These are phyloP conservation scores for Cyclostephanos invisitatus DNA, from an alignment of 108 stramenopile genomes.

Conservation along the genomic window DNA sequence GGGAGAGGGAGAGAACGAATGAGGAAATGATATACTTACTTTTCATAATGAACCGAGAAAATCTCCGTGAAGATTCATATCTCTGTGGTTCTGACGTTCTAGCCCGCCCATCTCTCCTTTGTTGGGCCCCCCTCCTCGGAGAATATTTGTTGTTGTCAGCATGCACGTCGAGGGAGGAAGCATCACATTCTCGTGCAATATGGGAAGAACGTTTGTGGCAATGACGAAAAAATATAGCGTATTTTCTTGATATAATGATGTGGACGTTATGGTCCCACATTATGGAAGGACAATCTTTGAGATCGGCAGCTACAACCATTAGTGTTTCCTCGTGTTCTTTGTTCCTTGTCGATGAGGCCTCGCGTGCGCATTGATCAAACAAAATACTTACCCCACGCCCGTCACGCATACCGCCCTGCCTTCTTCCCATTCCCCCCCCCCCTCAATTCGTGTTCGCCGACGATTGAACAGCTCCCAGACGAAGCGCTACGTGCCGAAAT, in stretches of 20 bases:
- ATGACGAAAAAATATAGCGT: conserved; percentile 47
- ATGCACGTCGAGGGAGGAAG: too few species aligned
- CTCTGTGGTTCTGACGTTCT: conserved; percentile 48
- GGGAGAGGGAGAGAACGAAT: conserved; percentile 34
- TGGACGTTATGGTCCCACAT: neutral
- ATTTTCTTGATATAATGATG: conserved; percentile 29
- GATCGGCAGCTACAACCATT: conserved; percentile 44
- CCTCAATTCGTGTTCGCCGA: neutral
- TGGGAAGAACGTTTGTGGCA: conserved; percentile 13
- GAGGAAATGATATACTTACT: conserved; percentile 45
- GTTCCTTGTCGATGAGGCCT: neutral
- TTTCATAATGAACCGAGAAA: conserved; percentile 27
- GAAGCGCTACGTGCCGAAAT: conserved; percentile 65
- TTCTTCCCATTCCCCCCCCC: neutral
- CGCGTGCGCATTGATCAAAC: neutral
- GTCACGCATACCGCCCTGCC: neutral
- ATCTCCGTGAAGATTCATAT: conserved; percentile 37
- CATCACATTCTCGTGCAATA: too few species aligned
- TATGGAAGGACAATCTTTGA: conserved; percentile 55
- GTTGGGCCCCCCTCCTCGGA: neutral
- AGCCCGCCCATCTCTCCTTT: neutral
- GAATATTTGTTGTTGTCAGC: neutral
- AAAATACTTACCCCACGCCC: neutral
- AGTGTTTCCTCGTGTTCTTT: neutral
- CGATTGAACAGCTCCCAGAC: conserved; percentile 41